Percentiles rank a stretch among this genome's conserved stretches.
Conservation (phyloP, 345 rosid species). For the Eucalyptus viminalis region DNA sequence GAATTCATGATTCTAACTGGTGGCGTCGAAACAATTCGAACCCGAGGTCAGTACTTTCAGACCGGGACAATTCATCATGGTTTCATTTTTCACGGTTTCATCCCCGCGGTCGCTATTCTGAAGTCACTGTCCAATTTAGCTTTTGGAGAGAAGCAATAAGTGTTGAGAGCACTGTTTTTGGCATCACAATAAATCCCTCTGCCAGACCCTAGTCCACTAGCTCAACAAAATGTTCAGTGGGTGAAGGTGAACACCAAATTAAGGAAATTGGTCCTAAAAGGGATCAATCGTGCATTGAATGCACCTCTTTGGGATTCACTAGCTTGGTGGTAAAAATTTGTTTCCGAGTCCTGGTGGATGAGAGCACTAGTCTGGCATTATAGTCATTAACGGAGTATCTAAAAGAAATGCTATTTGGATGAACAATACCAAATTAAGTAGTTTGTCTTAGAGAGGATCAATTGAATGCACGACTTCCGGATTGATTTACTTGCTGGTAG, state of each 20-base stretch:
- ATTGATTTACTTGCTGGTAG: too few relatives aligned
- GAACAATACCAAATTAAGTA: too few relatives aligned
- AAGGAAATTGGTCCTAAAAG: background rate
- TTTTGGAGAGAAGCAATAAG: background rate
- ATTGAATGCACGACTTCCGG: too few relatives aligned
- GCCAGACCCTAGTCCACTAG: background rate
- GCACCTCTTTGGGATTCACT: background rate
- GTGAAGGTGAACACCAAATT: background rate
- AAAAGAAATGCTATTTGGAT: too few relatives aligned
- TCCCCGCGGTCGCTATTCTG: fast-evolving
- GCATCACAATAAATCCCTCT: background rate
- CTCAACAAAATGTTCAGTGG: background rate
- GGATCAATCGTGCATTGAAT: background rate
- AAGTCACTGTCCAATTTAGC: background rate
- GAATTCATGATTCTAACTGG: background rate
- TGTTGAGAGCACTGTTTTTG: background rate
- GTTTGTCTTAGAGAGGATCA: too few relatives aligned
- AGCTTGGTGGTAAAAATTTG: background rate
- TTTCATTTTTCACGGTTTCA: background rate
- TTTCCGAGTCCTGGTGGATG: background rate
- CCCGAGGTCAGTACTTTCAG: background rate
- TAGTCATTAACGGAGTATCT: too few relatives aligned
- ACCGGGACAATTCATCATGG: background rate
- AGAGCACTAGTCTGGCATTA: background rate
- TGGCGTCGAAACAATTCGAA: background rate